Conservation (phyloP, 2,329 filamentous ascomycete species). For the Sordariomycetes sp. region DNA sequence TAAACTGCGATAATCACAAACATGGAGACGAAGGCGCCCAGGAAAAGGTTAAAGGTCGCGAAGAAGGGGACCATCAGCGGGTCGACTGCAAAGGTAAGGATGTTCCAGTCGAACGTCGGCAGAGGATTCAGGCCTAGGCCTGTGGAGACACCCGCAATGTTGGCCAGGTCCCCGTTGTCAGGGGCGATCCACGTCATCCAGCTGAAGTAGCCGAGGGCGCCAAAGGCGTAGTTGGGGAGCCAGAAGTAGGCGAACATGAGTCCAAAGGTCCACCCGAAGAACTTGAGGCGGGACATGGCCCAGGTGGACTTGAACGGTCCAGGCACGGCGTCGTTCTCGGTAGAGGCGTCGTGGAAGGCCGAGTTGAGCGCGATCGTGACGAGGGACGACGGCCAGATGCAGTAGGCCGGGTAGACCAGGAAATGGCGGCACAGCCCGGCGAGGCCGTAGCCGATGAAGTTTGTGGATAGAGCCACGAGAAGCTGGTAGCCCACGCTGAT, state of each 20-base stretch:
- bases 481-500: conserved; percentile 42
- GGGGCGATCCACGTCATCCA: conserved; percentile 48
- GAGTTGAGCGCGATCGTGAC: conserved; percentile 43
- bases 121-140: conserved; percentile 34
- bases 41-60: conserved; percentile 21
- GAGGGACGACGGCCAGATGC: conserved; percentile 46
- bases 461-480: conserved; percentile 42
- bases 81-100: conserved; percentile 18
- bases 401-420: conserved; percentile 43
- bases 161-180: conserved; percentile 27
- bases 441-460: conserved; percentile 49
- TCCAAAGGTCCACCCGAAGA: conserved; percentile 37
- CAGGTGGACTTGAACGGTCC: conserved; percentile 32
- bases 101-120: conserved; percentile 38
- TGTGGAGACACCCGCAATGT: conserved; percentile 30
- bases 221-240: conserved; percentile 46
- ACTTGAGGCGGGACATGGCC: conserved; percentile 37
- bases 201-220: conserved; percentile 39
- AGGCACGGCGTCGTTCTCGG: conserved; percentile 21
- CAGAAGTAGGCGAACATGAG: conserved; percentile 49
- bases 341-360: conserved; percentile 36
- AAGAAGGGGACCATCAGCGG: conserved; percentile 26
- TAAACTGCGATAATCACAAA: conserved; percentile 19
- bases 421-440: conserved; percentile 43
- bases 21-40: conserved; percentile 17